These are phyloP conservation scores for Plenodomus lindquistii DNA, from an alignment of 2,329 filamentous ascomycete species.

Conservation along the genomic window DNA sequence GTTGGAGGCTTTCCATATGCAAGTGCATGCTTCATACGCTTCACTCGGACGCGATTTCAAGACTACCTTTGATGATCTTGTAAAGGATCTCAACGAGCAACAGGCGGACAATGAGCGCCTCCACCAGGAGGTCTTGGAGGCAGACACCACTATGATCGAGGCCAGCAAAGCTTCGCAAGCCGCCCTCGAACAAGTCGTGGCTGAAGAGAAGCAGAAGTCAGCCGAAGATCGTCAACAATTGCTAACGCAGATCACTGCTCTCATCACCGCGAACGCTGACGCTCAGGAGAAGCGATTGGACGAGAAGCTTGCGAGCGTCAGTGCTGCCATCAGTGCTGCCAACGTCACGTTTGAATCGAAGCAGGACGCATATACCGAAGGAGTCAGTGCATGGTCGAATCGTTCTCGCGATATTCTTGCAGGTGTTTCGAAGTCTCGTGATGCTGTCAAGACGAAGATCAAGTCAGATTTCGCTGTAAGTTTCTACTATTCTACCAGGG, in stretches of 20 bases:
- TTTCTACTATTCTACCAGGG: conserved; percentile 10
- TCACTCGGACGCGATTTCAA: conserved; percentile 86
- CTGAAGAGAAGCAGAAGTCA: conserved; percentile 75
- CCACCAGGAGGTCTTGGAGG: conserved; percentile 70
- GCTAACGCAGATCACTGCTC: conserved; percentile 73
- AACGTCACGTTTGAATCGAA: conserved; percentile 68
- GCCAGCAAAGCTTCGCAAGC: conserved; percentile 69
- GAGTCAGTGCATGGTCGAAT: conserved; percentile 74
- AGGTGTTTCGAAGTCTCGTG: conserved; percentile 72
- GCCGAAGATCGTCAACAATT: conserved; percentile 74
- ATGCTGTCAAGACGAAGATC: conserved; percentile 78
- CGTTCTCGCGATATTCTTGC: conserved; percentile 71
- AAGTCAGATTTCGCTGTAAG: conserved; percentile 83
- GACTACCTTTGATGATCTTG: conserved; percentile 77
- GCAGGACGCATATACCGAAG: conserved; percentile 67
- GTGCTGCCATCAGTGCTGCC: conserved; percentile 66
- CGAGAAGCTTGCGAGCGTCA: conserved; percentile 64
- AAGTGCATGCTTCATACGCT: conserved; percentile 82
- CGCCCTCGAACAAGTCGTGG: conserved; percentile 69
- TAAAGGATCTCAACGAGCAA: conserved; percentile 74
- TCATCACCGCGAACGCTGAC: conserved; percentile 76
- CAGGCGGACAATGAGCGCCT: conserved; percentile 75
- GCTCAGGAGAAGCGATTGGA: conserved; percentile 72
- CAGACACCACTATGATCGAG: conserved; percentile 69
- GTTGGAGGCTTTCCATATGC: conserved; percentile 78